Conservation (phyloP, 768 basidiomycete genomes). For the Auriscalpium orientale region DNA sequence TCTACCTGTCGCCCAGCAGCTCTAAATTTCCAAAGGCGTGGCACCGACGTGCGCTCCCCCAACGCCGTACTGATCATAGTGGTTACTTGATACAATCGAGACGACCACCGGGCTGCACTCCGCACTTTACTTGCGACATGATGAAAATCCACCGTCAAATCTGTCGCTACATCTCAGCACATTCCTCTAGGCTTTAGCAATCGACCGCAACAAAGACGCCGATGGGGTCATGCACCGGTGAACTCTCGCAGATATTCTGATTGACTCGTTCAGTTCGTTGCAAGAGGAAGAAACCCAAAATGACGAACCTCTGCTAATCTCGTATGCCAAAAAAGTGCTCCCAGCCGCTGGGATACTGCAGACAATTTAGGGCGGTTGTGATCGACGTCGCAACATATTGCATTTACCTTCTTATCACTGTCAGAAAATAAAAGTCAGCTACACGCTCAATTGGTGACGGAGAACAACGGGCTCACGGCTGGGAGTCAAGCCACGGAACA, state of each 20-base stretch:
- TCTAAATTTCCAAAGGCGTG: no score
- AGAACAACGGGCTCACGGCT: constrained; percentile 47
- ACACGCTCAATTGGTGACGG: not conserved
- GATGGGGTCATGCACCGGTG: constrained; percentile 17
- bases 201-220: no score
- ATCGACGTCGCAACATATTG: not conserved
- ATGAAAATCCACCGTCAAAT: no score
- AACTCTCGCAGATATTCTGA: constrained; percentile 24
- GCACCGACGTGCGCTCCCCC: no score
- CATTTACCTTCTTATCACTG: constrained; percentile 57
- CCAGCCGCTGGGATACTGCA: constrained; percentile 84
- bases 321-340: constrained; percentile 85
- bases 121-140: no score
- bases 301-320: constrained; percentile 62
- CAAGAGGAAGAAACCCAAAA: not conserved
- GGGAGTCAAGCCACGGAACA: constrained; percentile 71
- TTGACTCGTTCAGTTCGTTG: not conserved
- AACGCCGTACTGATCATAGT: no score
- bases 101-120: no score
- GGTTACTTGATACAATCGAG: no score
- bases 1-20: no score
- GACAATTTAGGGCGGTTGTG: constrained; percentile 1
- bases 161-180: no score
- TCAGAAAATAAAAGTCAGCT: not conserved
- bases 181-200: no score